Conservation (phyloP, 2,329 filamentous ascomycete species). For the Colletotrichum horii region DNA sequence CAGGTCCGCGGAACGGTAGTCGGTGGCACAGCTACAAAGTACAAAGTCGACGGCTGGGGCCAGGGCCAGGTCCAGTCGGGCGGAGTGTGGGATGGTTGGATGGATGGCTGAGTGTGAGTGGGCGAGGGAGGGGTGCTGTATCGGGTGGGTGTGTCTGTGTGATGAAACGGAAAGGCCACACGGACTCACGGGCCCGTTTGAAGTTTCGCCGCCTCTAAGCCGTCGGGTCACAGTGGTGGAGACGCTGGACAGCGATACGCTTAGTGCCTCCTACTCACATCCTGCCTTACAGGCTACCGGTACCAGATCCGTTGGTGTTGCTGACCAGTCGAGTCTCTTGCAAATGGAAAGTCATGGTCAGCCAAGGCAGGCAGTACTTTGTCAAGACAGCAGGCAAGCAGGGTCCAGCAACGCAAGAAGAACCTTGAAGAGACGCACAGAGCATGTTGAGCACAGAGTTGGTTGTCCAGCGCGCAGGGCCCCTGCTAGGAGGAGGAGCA, state of each 20-base stretch:
- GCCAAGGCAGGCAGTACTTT: not conserved
- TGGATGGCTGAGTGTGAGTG: not conserved
- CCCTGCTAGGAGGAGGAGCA: not conserved
- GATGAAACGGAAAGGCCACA: constrained; percentile 23
- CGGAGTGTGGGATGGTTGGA: constrained; percentile 10
- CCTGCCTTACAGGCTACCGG: not conserved
- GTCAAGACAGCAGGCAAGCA: not conserved
- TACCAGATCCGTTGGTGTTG: not conserved
- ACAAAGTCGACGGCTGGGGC: not conserved
- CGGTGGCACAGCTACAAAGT: not conserved
- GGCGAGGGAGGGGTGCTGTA: not conserved
- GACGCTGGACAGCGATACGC: not conserved
- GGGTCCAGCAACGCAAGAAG: not conserved
- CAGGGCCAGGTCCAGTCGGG: not conserved
- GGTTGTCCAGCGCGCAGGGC: not conserved
- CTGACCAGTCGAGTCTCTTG: not conserved
- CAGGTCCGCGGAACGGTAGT: not conserved
- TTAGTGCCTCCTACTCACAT: not conserved
- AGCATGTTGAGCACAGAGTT: not conserved
- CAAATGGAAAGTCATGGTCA: not conserved
- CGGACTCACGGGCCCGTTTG: constrained; percentile 20
- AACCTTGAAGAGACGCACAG: not conserved
- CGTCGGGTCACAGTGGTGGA: constrained; percentile 6
- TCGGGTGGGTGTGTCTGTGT: constrained; percentile 14
- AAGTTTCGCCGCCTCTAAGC: constrained; percentile 16